Evolutionary conservation across 2,329 filamentous ascomycete genomes (phyloP).

Genomic region (Colletotrichum incanum): DNA sequence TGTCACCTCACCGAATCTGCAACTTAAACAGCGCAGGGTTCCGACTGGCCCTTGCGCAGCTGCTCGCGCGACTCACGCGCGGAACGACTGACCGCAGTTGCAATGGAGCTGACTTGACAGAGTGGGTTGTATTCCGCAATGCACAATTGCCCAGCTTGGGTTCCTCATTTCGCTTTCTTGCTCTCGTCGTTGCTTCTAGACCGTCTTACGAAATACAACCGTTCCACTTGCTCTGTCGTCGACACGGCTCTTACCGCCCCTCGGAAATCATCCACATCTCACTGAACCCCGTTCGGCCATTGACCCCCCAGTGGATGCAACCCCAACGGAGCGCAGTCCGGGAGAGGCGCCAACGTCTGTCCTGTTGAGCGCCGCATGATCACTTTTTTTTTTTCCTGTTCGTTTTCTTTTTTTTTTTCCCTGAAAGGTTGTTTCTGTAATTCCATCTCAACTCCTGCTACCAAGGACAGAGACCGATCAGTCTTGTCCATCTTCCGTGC

Average conservation of each 20-base stretch:
- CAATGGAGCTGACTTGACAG: background rate
- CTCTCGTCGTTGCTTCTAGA: slow-evolving; percentile 14
- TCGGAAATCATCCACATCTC: slow-evolving; percentile 1
- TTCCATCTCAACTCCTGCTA: background rate
- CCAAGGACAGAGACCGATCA: slow-evolving; percentile 10
- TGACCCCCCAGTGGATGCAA: slow-evolving; percentile 6
- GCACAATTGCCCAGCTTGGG: background rate
- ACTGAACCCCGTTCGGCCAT: background rate
- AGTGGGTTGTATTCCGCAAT: slow-evolving; percentile 1
- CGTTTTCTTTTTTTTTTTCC: background rate
- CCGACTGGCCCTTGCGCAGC: background rate
- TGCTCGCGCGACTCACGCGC: slow-evolving; percentile 7
- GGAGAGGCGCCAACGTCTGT: background rate
- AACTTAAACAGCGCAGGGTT: background rate
- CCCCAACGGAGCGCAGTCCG: slow-evolving; percentile 35
- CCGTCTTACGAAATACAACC: slow-evolving; percentile 13
- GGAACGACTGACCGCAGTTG: background rate
- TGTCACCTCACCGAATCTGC: background rate
- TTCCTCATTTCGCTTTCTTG: slow-evolving; percentile 1
- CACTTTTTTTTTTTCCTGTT: background rate
- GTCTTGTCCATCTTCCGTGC: background rate
- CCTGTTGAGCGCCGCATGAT: background rate
- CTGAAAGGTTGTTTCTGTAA: background rate
- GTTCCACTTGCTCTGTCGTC: background rate
- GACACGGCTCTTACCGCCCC: slow-evolving; percentile 18